These are phyloP conservation scores for Neopestalotiopsis sp. DNA, from an alignment of 2,329 filamentous ascomycete species.

Conservation along the genomic window DNA sequence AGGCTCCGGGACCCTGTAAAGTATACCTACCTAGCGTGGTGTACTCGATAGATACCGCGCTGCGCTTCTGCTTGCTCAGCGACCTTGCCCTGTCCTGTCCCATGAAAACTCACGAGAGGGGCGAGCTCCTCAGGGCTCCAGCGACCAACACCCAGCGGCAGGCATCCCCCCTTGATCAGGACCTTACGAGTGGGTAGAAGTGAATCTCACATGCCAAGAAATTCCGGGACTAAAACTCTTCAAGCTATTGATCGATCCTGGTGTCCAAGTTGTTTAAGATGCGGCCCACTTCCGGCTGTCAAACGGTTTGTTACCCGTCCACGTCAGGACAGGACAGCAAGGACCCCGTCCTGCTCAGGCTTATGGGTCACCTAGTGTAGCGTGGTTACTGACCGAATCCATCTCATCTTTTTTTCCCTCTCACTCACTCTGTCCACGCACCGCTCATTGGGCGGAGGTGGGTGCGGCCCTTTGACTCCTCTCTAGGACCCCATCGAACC, in stretches of 20 bases:
- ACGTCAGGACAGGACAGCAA: slow-evolving; percentile 3
- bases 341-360: slow-evolving; percentile 1
- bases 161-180: slow-evolving; percentile 1
- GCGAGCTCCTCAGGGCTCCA: not conserved
- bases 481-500: no score
- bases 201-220: slow-evolving; percentile 14
- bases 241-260: slow-evolving; percentile 7
- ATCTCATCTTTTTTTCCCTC: not conserved
- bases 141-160: not conserved
- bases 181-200: slow-evolving; percentile 3
- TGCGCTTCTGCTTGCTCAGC: not conserved
- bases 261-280: slow-evolving; percentile 2
- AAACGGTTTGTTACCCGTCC: slow-evolving; percentile 18
- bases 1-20: not conserved
- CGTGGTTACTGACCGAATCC: not conserved
- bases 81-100: not conserved
- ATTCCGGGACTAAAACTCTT: slow-evolving; percentile 9
- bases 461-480: not conserved
- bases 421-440: not conserved
- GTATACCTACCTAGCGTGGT: not conserved
- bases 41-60: not conserved
- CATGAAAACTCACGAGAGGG: not conserved
- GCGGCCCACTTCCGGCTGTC: slow-evolving; percentile 10
- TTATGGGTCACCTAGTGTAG: not conserved
- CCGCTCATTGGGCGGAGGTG: not conserved